Conservation (phyloP, 768 basidiomycete species). For the Hirschioporus abietinus region DNA sequence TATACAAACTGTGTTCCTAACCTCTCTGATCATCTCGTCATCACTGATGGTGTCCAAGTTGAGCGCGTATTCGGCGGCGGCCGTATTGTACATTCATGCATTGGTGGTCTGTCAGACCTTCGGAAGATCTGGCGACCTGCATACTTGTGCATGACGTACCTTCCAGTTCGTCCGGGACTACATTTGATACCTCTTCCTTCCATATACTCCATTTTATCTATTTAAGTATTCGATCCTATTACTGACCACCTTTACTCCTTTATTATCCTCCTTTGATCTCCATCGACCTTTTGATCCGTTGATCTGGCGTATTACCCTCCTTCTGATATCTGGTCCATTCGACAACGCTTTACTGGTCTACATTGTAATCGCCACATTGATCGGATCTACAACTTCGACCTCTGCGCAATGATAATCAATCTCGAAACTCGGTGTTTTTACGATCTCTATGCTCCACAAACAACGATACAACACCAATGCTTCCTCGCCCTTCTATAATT, state of each 20-base stretch:
- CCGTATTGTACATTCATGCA: too few relatives aligned
- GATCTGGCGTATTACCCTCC: not conserved
- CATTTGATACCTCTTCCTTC: conserved; percentile 2
- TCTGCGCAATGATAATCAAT: not conserved
- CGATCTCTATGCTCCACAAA: not conserved
- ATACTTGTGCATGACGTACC: too few relatives aligned
- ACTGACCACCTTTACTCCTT: conserved; percentile 2
- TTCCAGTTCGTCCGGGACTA: too few relatives aligned
- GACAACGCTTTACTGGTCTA: not conserved
- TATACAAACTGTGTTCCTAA: too few relatives aligned
- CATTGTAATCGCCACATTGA: not conserved
- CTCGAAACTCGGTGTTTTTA: not conserved
- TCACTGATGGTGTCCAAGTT: too few relatives aligned
- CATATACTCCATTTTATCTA: not conserved
- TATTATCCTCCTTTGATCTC: conserved; percentile 6
- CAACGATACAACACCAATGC: not conserved
- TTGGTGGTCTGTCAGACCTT: too few relatives aligned
- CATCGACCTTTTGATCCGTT: not conserved
- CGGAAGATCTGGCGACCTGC: too few relatives aligned
- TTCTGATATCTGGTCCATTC: not conserved
- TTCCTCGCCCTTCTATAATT: too few relatives aligned
- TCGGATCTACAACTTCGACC: not conserved
- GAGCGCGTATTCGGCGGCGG: too few relatives aligned
- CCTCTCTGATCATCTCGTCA: too few relatives aligned
- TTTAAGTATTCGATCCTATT: conserved; percentile 6